Base-by-base conservation (phyloP, 129 eudicot genomes). In the Escallonia herrerae region DNA sequence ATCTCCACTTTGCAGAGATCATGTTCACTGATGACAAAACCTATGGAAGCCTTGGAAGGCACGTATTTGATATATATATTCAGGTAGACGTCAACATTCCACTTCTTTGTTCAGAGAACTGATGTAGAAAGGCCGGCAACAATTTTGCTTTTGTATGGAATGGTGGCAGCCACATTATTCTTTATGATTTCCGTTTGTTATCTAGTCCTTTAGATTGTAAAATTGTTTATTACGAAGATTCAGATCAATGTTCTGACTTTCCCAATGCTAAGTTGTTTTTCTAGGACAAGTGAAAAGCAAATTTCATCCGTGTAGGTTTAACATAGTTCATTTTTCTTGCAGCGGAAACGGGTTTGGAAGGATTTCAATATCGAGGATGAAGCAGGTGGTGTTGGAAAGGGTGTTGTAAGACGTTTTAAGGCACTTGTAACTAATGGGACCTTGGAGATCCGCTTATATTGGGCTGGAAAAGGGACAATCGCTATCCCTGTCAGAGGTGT, bases 1-100 rank as follows among this genome's bases (percentile, higher is more conserved):
- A 70, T 76, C 87, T 90, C 52, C 97, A 84, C 73, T 90, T 90
- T 78, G 97, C 93, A 0, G 97, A 87, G 80, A 90, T 87, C 65
- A 58, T 63, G 71, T 84, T 84, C 55, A 63, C 82, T 4, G 64
- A 82, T 67, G 93, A 80, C 68, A 56, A 41, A 39, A 75, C 77
- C 52, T 90, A 75, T 63, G 60, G 56, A 43, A 87, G 97, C 75
- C 82, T 84, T 52, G 97, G 97, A 56, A 84, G 90, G 71, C 97
- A 93, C 50, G 10, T 87, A 58, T 90, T 87, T 83, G 88, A 91
- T 73, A 74, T 91, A 52, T 78, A 81, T 61, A 77, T 91, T 63
- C 97, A 90, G 95, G 97, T 87, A 45, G 22, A 5, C 58, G 15
- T 60, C 33, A 40, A 13, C 22, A 51, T 11, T 53, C 0, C 9